Evolutionary conservation across 805 yeast genomes (phyloP), one percentile per base, ranked within the genome.

Genomic region (Saccharomycopsis lassenensis): DNA sequence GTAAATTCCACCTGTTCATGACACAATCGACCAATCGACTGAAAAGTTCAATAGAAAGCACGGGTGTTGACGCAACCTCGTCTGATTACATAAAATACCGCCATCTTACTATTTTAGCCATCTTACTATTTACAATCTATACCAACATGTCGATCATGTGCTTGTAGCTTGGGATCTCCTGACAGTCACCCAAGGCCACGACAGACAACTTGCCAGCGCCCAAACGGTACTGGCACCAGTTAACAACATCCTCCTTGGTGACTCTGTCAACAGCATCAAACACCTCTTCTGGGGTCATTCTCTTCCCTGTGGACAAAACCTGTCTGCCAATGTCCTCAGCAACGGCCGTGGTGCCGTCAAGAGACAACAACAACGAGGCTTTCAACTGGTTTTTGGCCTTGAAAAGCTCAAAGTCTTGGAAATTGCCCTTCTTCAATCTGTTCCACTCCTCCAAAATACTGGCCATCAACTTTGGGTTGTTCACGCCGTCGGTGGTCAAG

Each of bases 281-380:
- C 2, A 65, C 69, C 37, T 65, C 64, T 43, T 63, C 69, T 5
- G 69, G 69, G 7, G 67, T 59, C 32, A 62, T 46, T 47, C 69
- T 58, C 36, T 63, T 59, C 21, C 98, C 98, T 3, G 97, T 87
- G 36, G 95, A 89, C 29, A 91, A 94, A 38, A 91, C 67, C 58
- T 91, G 98, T 59, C 98, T 77, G 19, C 98, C 98, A 49, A 91
- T 85, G 58, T 91, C 97, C 61, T 91, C 99, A 22, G 96, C 96
- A 33, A 86, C 75, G 5, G 96, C 89, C 5, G 97, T 86, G 10
- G 95, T 77, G 44, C 95, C 95, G 57, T 91, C 99, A 31, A 91
- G 66, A 4, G 95, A 82, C 39, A 91, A 65, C 34, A 91, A 67
- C 37, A 91, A 65, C 0, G 95, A 83, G 1, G 97, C 97, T 61